Percentiles rank a stretch among this genome's conserved stretches.
Evolutionary conservation across 495 filamentous ascomycete genomes (phyloP).

Genomic region (Aspergillus conjunctus): DNA sequence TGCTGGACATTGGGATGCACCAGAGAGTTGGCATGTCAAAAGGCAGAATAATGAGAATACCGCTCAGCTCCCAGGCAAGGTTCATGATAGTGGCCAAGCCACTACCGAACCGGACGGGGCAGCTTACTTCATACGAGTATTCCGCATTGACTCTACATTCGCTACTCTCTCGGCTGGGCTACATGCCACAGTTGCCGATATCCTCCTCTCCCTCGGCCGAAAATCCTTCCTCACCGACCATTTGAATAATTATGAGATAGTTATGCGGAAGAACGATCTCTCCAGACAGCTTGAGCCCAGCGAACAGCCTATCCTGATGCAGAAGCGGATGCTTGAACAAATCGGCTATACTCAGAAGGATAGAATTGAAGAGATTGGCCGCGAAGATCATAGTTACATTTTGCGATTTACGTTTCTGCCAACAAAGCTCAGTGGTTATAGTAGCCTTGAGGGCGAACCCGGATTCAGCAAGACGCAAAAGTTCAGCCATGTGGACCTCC

Average conservation of each 20-base stretch:
- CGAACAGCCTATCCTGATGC: conserved; percentile 87
- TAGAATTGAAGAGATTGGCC: conserved; percentile 89
- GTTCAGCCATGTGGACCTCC: conserved; percentile 89
- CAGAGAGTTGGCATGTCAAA: conserved; percentile 91
- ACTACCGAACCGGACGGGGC: conserved; percentile 64
- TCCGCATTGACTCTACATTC: conserved; percentile 90
- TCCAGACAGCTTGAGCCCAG: conserved; percentile 73
- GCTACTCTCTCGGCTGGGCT: conserved; percentile 81
- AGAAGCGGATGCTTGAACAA: conserved; percentile 89
- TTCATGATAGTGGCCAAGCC: conserved; percentile 44
- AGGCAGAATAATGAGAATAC: conserved; percentile 66
- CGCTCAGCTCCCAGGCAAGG: conserved; percentile 58
- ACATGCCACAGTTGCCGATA: conserved; percentile 79
- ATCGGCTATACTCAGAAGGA: conserved; percentile 89
- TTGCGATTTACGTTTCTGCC: conserved; percentile 94
- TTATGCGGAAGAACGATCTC: conserved; percentile 91
- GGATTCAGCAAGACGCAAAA: conserved; percentile 81
- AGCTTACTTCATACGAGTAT: conserved; percentile 92
- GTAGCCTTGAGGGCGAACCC: conserved; percentile 71
- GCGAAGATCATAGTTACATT: conserved; percentile 96
- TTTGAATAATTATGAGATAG: conserved; percentile 89
- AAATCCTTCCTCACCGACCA: conserved; percentile 91
- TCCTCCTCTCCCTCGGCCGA: conserved; percentile 79
- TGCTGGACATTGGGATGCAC: conserved; percentile 73
- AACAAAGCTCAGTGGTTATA: conserved; percentile 75